Conservation (phyloP, 352 stramenopile species). For the Phytophthora niederhauseri region DNA sequence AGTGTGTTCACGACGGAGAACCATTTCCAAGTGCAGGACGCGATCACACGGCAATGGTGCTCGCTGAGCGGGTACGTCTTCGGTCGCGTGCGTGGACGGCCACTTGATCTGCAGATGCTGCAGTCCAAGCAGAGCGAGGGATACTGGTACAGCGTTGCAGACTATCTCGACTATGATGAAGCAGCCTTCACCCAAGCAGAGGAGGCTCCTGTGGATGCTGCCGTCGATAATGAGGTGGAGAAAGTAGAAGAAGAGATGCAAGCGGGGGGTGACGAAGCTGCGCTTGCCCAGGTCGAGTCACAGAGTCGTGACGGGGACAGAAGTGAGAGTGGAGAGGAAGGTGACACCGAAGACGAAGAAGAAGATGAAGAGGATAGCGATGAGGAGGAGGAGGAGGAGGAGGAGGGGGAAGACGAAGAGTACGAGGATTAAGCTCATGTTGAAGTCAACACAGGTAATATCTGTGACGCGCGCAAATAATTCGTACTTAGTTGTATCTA, state of each 20-base stretch:
- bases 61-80: conserved; percentile 80
- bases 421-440: not conserved
- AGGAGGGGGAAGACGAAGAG: conserved; percentile 2
- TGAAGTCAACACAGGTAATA: conserved; percentile 1
- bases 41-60: conserved; percentile 58
- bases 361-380: conserved; percentile 20
- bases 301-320: conserved; percentile 19
- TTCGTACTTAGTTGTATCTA: conserved; percentile 13
- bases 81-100: conserved; percentile 46
- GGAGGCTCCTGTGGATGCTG: not conserved
- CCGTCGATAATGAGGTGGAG: conserved; percentile 3
- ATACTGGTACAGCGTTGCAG: conserved; percentile 61
- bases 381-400: conserved; percentile 18
- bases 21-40: conserved; percentile 68
- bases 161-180: conserved; percentile 72
- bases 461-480: conserved; percentile 16
- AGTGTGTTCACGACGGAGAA: conserved; percentile 66
- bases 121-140: conserved; percentile 22
- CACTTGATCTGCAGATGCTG: conserved; percentile 39
- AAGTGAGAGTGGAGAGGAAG: conserved; percentile 33
- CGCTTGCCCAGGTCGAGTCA: not conserved
- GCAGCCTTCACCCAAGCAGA: conserved; percentile 17
- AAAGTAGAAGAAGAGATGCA: conserved; percentile 12
- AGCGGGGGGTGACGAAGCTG: conserved; percentile 15
- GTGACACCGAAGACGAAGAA: conserved; percentile 24